A percentile compares a stretch with the other conserved stretches of the same genome.
phyloP scores from a whole-genome alignment of 106 monocot species.

The Amphibolis antarctica region DNA sequence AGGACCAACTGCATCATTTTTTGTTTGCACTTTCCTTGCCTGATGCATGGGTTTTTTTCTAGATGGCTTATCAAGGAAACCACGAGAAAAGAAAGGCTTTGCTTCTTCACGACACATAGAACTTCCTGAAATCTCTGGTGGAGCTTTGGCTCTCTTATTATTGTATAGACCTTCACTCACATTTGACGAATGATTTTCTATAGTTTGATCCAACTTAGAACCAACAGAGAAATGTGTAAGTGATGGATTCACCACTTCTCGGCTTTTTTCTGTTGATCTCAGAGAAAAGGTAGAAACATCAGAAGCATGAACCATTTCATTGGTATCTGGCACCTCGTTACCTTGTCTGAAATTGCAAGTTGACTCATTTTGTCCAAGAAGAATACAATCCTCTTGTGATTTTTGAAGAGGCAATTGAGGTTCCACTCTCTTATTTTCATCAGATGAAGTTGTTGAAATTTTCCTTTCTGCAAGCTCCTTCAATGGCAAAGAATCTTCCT shows the following conservation, averaged over 20 bases:
- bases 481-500: background rate
- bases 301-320: background rate
- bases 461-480: conserved; percentile 5
- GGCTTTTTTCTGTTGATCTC: background rate
- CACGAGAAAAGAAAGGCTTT: conserved; percentile 5
- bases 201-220: background rate
- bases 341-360: background rate
- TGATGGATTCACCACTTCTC: background rate
- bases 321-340: background rate
- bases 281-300: background rate
- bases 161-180: background rate
- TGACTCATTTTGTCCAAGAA: background rate
- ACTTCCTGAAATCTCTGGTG: background rate
- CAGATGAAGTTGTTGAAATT: background rate
- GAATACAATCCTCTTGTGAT: background rate
- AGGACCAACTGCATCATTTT: background rate
- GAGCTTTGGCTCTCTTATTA: background rate
- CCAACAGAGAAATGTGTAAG: background rate
- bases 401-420: background rate
- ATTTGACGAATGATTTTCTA: background rate
- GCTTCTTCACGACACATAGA: background rate
- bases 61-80: background rate
- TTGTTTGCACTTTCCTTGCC: background rate
- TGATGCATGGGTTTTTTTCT: background rate
- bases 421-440: background rate